Conservation (phyloP, 805 yeast genomes). For the Candida loeiensis region DNA sequence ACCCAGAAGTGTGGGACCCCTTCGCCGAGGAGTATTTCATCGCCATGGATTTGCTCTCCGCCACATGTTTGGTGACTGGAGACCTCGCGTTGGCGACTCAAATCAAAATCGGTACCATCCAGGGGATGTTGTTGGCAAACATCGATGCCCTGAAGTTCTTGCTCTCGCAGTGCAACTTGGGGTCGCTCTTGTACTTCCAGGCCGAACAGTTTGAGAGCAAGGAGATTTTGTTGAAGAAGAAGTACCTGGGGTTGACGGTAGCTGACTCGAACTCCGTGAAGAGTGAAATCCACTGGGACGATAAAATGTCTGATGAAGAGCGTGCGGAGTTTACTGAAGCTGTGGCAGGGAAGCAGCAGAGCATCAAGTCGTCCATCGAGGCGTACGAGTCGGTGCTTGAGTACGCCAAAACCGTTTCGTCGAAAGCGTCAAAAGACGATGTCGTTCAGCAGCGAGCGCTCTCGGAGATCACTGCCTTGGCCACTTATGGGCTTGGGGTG, state of each 20-base stretch:
- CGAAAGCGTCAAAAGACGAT: not conserved
- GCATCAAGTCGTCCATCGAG: slow-evolving; percentile 28
- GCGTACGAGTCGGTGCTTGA: slow-evolving; percentile 35
- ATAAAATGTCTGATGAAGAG: slow-evolving; percentile 18
- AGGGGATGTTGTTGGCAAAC: slow-evolving; percentile 72
- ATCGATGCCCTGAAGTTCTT: slow-evolving; percentile 61
- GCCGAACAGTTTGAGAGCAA: slow-evolving; percentile 59
- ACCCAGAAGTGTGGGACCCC: slow-evolving; percentile 62
- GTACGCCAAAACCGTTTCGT: slow-evolving; percentile 22
- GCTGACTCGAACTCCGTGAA: not conserved
- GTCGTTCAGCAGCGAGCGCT: slow-evolving; percentile 1
- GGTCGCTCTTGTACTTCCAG: slow-evolving; percentile 63
- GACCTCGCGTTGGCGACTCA: slow-evolving; percentile 59
- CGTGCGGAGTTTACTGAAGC: slow-evolving; percentile 22
- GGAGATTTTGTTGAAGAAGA: slow-evolving; percentile 27
- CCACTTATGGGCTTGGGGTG: slow-evolving; percentile 85
- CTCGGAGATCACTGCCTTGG: slow-evolving; percentile 57
- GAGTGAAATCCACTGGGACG: slow-evolving; percentile 13
- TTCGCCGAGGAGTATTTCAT: slow-evolving; percentile 76
- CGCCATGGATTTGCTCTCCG: slow-evolving; percentile 72
- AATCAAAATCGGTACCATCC: slow-evolving; percentile 59
- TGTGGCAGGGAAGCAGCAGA: slow-evolving; percentile 19
- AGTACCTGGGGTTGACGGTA: not conserved
- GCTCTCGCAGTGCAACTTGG: slow-evolving; percentile 65
- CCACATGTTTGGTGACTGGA: slow-evolving; percentile 66